Conservation (phyloP, 169 alveolate species). For the Plasmodium falciparum region DNA sequence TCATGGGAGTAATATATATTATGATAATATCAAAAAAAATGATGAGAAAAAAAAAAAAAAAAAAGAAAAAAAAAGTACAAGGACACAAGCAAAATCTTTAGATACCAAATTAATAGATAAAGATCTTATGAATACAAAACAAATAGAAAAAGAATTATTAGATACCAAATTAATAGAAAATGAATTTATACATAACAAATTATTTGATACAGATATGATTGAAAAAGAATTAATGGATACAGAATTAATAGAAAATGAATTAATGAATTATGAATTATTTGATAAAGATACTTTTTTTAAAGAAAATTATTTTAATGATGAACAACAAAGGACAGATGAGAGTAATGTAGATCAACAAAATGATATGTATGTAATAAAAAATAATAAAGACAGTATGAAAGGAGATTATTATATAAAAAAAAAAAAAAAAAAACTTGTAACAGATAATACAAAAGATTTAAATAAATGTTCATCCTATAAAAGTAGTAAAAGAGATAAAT, state of each 20-base stretch:
- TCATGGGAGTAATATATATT: too few relatives aligned
- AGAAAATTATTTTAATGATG: constrained; percentile 11
- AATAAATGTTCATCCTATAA: too few relatives aligned
- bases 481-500: not conserved
- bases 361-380: too few relatives aligned
- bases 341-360: too few relatives aligned
- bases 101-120: constrained; percentile 16
- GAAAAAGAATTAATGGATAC: constrained; percentile 57
- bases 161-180: constrained; percentile 21
- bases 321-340: not conserved
- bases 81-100: not conserved
- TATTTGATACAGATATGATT: constrained; percentile 45
- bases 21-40: not conserved
- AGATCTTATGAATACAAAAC: constrained; percentile 13
- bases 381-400: too few relatives aligned
- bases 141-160: constrained; percentile 22
- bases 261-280: constrained; percentile 22
- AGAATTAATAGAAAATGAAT: constrained; percentile 51
- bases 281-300: constrained; percentile 22
- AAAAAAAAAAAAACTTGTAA: not conserved
- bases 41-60: not conserved
- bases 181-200: constrained; percentile 28
- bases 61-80: not conserved
- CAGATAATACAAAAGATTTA: too few relatives aligned
- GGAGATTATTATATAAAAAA: constrained; percentile 6